Percentiles rank a stretch among this genome's conserved stretches.
Evolutionary conservation across 768 basidiomycete genomes (phyloP).

Genomic region (Leccinum boreale): DNA sequence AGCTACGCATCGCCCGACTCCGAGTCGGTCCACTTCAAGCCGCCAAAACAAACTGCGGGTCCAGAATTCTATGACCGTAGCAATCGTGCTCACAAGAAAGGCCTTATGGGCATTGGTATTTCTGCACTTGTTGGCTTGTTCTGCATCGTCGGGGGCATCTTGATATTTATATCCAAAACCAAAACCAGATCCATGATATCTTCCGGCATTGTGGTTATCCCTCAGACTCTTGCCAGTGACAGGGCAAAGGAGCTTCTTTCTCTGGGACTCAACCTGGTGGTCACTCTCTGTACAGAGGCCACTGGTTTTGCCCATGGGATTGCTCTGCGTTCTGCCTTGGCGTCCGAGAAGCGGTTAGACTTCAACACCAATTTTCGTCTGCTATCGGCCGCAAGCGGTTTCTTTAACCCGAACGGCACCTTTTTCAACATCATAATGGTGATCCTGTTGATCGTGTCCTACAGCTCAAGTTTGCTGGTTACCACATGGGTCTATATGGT

Average conservation of each 20-base stretch:
- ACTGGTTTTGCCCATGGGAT: constrained; percentile 29
- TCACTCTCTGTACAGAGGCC: constrained; percentile 27
- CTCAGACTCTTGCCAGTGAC: constrained; percentile 1
- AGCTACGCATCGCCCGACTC: constrained; percentile 16
- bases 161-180: constrained; percentile 13
- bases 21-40: constrained; percentile 18
- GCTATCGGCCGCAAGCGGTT: constrained; percentile 21
- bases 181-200: constrained; percentile 18
- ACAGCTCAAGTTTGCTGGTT: constrained; percentile 27
- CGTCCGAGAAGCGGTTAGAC: constrained; percentile 20
- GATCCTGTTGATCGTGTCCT: constrained; percentile 29
- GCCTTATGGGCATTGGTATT: constrained; percentile 25
- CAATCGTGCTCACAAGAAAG: constrained; percentile 19
- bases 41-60: constrained; percentile 17
- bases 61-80: constrained; percentile 30
- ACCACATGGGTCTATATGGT: constrained; percentile 13
- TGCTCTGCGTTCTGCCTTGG: constrained; percentile 26
- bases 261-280: constrained; percentile 25
- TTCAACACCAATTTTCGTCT: constrained; percentile 32
- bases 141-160: constrained; percentile 23
- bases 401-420: constrained; percentile 24
- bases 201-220: constrained; percentile 21
- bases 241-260: constrained; percentile 17
- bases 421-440: constrained; percentile 21
- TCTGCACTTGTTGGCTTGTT: constrained; percentile 18